Evolutionary conservation across 139 green algal species (phyloP).

Genomic region (Chlorella sp.): DNA sequence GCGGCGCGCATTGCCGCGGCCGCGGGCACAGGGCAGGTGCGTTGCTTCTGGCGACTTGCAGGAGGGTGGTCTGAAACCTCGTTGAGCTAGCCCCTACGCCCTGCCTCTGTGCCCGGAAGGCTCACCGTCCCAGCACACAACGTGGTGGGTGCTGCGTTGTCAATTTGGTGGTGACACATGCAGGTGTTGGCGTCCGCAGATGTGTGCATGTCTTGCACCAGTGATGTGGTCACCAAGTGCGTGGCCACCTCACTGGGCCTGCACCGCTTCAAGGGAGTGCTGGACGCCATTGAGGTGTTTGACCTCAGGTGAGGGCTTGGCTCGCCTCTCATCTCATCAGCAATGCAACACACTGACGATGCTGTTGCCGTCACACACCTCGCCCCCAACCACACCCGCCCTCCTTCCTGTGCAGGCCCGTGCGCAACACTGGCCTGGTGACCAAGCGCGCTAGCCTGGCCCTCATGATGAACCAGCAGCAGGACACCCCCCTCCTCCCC

Average conservation of each 20-base stretch:
- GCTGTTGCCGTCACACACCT: neutral
- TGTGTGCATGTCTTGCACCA: no score
- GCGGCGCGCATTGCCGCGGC: conserved; percentile 10
- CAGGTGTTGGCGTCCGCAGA: no score
- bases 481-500: no score
- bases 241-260: neutral
- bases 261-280: neutral
- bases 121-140: no score
- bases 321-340: neutral
- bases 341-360: neutral
- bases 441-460: neutral
- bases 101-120: no score
- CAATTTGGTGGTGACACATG: no score
- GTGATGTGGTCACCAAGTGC: neutral
- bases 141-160: no score
- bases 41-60: no score
- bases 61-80: no score
- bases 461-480: no score
- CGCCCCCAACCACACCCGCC: neutral
- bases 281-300: neutral
- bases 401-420: neutral
- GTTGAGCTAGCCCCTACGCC: no score
- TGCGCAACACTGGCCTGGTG: neutral
- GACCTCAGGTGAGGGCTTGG: neutral
- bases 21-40: conserved; percentile 11